These are phyloP conservation scores for Claviceps sp. DNA, from an alignment of 2,329 filamentous ascomycete genomes.

Conservation along the genomic window DNA sequence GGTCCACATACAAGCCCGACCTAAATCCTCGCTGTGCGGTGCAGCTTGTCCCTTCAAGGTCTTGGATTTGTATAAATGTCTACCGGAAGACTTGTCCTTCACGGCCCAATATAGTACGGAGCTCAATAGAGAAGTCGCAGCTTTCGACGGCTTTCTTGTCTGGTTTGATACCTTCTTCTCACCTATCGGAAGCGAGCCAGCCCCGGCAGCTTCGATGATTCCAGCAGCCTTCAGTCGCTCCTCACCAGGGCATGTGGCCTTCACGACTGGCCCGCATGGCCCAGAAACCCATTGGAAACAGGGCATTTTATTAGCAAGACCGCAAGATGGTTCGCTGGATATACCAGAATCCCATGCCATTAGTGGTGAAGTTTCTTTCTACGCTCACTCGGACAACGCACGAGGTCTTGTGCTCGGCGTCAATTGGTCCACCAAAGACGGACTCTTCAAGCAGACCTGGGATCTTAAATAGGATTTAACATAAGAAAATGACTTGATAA, in stretches of 20 bases:
- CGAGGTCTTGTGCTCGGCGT: constrained; percentile 53
- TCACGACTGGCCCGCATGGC: constrained; percentile 71
- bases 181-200: constrained; percentile 38
- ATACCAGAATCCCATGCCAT: constrained; percentile 44
- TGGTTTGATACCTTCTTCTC: constrained; percentile 96
- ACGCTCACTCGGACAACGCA: constrained; percentile 55
- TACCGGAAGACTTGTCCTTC: constrained; percentile 62
- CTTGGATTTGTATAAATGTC: constrained; percentile 63
- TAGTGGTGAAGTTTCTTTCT: constrained; percentile 55
- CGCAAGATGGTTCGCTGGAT: constrained; percentile 31
- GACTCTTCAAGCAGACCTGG: constrained; percentile 36
- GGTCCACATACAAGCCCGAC: constrained; percentile 62
- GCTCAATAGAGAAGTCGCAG: constrained; percentile 47
- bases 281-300: constrained; percentile 86
- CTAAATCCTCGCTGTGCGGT: constrained; percentile 45
- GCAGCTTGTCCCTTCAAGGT: constrained; percentile 53
- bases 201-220: constrained; percentile 38
- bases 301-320: constrained; percentile 58
- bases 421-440: constrained; percentile 40
- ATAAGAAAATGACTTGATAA: not conserved
- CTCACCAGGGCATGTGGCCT: constrained; percentile 53
- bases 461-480: constrained; percentile 25
- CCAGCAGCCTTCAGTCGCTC: constrained; percentile 49
- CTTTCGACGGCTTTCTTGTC: constrained; percentile 74
- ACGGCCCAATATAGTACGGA: constrained; percentile 51